phyloP scores from a whole-genome alignment of 208 protist genomes.

The Spironucleus salmonicida region DNA sequence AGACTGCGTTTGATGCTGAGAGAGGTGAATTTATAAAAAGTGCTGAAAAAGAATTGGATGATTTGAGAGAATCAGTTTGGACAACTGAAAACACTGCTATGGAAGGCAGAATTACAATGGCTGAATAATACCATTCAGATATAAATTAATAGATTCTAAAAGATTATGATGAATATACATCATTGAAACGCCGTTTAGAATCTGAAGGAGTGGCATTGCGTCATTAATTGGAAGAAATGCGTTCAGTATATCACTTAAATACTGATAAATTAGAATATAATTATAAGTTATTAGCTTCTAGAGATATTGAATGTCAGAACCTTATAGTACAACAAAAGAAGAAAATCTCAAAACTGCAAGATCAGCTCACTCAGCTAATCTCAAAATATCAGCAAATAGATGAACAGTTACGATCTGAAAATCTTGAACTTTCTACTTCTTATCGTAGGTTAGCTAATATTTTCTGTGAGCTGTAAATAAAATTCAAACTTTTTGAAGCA shows the following conservation, averaged over 20 bases:
- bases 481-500: slow-evolving; percentile 26
- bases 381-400: background rate
- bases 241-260: slow-evolving; percentile 15
- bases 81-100: background rate
- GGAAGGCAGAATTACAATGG: background rate
- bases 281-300: slow-evolving; percentile 14
- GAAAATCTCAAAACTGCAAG: slow-evolving; percentile 12
- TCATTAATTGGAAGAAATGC: slow-evolving; percentile 24
- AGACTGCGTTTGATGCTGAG: slow-evolving; percentile 17
- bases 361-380: background rate
- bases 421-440: slow-evolving; percentile 15
- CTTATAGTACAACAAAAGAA: slow-evolving; percentile 29
- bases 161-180: slow-evolving; percentile 1
- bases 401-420: background rate
- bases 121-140: background rate
- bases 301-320: slow-evolving; percentile 22
- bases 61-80: background rate
- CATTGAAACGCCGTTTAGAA: slow-evolving; percentile 6
- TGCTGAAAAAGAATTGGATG: background rate
- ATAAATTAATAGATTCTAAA: background rate
- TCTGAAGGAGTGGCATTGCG: slow-evolving; percentile 7
- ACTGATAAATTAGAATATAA: slow-evolving; percentile 28
- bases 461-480: slow-evolving; percentile 5
- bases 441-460: background rate
- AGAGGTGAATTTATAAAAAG: background rate